These are phyloP conservation scores for Achaetomiella virescens DNA, from an alignment of 495 filamentous ascomycete genomes.

Conservation along the genomic window DNA sequence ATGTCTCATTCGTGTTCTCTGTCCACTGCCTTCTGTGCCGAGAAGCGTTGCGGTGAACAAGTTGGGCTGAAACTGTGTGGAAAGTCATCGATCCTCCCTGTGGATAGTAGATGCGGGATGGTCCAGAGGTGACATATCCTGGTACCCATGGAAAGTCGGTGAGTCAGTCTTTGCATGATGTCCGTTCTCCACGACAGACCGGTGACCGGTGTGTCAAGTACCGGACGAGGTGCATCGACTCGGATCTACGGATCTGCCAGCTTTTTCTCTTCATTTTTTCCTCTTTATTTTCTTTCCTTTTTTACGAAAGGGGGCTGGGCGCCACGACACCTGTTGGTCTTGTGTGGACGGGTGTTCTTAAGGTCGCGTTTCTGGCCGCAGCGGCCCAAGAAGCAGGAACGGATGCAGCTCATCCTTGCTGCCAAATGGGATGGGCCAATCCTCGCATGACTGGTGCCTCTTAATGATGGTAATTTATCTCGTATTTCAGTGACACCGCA, in stretches of 20 bases:
- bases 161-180: neutral
- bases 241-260: too few species aligned
- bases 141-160: neutral
- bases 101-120: too few species aligned
- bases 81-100: too few species aligned
- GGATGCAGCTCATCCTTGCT: neutral
- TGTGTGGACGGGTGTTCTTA: neutral
- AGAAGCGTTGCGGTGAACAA: too few species aligned
- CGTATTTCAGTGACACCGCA: neutral
- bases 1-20: too few species aligned
- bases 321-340: too few species aligned
- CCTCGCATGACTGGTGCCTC: too few species aligned
- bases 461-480: too few species aligned
- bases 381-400: slow-evolving; percentile 10
- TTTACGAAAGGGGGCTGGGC: neutral
- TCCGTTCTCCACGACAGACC: neutral
- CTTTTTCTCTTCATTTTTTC: neutral
- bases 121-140: too few species aligned
- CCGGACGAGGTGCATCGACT: too few species aligned
- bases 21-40: too few species aligned
- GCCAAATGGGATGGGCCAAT: neutral
- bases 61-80: too few species aligned
- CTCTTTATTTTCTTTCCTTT: neutral
- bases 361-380: slow-evolving; percentile 29
- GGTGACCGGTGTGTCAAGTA: neutral